Evolutionary conservation across 2,329 filamentous ascomycete genomes (phyloP).

Genomic region (Lachnellula hyalina): DNA sequence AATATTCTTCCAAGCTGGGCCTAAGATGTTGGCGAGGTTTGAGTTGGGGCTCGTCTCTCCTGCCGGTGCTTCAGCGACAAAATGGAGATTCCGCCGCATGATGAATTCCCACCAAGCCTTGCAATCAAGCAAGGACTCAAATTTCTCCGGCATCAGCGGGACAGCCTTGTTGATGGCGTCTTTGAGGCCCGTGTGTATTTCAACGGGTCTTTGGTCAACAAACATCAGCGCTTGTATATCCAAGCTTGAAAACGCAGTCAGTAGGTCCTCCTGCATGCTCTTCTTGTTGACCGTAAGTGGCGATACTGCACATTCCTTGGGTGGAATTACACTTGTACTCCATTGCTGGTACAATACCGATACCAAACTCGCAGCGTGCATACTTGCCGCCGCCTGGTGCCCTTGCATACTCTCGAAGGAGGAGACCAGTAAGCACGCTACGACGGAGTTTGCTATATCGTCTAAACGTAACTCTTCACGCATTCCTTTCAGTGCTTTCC

Average conservation of each 20-base stretch:
- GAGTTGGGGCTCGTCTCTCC: neutral
- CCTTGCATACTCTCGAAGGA: constrained; percentile 8
- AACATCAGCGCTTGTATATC: constrained; percentile 7
- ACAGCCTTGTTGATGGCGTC: neutral
- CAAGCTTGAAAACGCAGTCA: neutral
- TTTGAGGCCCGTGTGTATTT: neutral
- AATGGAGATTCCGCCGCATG: constrained; percentile 5
- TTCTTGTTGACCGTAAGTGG: neutral
- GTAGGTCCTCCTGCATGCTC: constrained; percentile 3
- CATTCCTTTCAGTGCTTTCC: constrained; percentile 4
- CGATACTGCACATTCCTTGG: neutral
- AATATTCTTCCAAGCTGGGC: neutral
- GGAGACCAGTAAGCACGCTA: constrained; percentile 6
- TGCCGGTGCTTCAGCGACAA: neutral
- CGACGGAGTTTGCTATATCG: neutral
- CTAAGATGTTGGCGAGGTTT: neutral
- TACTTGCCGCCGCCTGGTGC: neutral
- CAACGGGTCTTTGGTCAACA: neutral
- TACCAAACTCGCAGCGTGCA: neutral
- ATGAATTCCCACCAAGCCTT: neutral
- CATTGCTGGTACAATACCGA: constrained; percentile 1
- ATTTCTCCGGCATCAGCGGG: neutral
- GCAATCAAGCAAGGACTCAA: neutral
- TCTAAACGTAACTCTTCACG: neutral
- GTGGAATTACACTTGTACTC: neutral